Base-by-base conservation (phyloP, 768 basidiomycete genomes). In the Suillus hirtellus region DNA sequence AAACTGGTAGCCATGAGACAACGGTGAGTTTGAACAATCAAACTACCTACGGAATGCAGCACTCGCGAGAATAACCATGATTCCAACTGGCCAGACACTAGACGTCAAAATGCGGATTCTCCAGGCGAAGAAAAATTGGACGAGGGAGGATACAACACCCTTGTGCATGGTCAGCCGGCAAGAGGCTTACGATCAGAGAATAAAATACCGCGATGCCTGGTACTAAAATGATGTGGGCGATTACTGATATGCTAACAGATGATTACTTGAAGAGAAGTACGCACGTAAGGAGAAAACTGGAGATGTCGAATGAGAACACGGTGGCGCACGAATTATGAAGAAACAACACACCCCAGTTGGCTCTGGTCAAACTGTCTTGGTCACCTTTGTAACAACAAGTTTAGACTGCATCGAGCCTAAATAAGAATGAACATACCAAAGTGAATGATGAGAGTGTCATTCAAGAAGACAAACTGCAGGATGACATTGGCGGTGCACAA, bases 211-310 rank as follows among this genome's bases (percentile, higher is more conserved):
- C 72, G 6, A 72, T 72, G 34, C 53, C 67, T 55, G 69, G 67
- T 31, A 65, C 68, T 73, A n/a, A 61, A 19, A 42, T 42, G 15
- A 11, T 31, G 31, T 8, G 24, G 40, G 40, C 17, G 14, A 12
- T 53, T 42, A 49, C n/a, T 7, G 8, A 21, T 31, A 70, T 56
- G 67, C 19, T 15, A 27, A 4, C n/a, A 59, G 27, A 24, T 9
- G 35, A 37, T n/a, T 3, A 64, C 31, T 27, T n/a, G 37, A 40
- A 65, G 4, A 42, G 38, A 59, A 54, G 17, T 35, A 34, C 35
- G 64, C 68, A 72, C 71, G 43, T 31, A 72, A 73, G 37, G 75
- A 73, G 62, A 76, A 75, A 19, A 74, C 72, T 73, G 43, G 35
- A 19, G 17, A 34, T 15, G n/a, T 37, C 9, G n/a, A 21, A 42